Evolutionary conservation across 768 basidiomycete species (phyloP), one percentile per base, ranked within the genome.

Genomic region (Boletus pseudopeckii): DNA sequence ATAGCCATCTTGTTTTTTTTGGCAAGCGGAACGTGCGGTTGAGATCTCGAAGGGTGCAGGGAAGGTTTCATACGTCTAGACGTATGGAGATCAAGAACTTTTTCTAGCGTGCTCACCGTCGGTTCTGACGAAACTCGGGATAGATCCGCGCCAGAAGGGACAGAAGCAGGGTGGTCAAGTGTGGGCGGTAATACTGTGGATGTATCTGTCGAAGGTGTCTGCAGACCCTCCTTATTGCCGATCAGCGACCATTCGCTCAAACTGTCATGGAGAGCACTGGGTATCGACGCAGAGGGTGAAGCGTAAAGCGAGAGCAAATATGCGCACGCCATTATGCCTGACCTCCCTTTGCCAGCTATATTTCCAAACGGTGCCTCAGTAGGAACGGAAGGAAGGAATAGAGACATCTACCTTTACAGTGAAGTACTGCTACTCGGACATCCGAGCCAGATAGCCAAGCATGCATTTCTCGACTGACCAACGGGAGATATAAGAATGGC

Each of bases 311-410:
- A 78, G 14, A 95, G 79, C 3, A 95, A 76, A 67, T 92, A 90
- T 10, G 89, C 77, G 66, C 92, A 92, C 0, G 91, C 88, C 57
- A 94, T 79, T 0, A 88, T 92, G 9, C 92, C 92, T 0, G 91
- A 92, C 49, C 92, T 78, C 14, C 91, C 91, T 68, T 94, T 88
- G 0, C 88, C 87, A 48, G 87, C 88, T 88, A 49, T 17, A 45
- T 52, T 50, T 1, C 26, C 37, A 48, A 39, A 53, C 20, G 39
- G n/a, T 15, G 47, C 53, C 39, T 50, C 30, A 57, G 38, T n/a
- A 39, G 48, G 49, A 40, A 45, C 48, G 28, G 20, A 34, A 24
- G 18, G 18, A 38, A 45, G 45, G 50, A 36, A 26, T 9, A 18
- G 33, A 6, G 45, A 34, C 11, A 26, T 62, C 47, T 65, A 82